Evolutionary conservation across 73 alveolate genomes (phyloP).

Genomic region (Paramecium bursaria): DNA sequence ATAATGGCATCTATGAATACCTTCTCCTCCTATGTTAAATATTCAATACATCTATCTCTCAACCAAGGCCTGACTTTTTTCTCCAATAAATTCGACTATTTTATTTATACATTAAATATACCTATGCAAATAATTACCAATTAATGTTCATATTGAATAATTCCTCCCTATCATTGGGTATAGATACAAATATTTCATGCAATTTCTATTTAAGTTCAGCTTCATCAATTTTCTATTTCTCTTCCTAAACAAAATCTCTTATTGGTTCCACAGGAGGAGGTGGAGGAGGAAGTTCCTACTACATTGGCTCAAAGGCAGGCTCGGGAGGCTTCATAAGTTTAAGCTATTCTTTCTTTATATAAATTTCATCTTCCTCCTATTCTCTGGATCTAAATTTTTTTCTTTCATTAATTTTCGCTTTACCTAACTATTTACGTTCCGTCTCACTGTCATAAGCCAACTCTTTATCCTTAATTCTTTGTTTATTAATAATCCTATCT

Average conservation of each 20-base stretch:
- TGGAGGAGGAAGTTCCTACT: not conserved
- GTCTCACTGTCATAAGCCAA: constrained; percentile 53
- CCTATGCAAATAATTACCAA: constrained; percentile 57
- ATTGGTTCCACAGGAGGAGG: constrained; percentile 33
- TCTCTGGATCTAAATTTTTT: constrained; percentile 57
- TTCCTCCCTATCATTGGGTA: constrained; percentile 45
- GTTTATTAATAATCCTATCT: constrained; percentile 35
- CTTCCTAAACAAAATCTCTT: not conserved
- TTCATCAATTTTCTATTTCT: constrained; percentile 27
- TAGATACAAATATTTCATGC: constrained; percentile 19
- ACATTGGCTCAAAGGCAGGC: constrained; percentile 50
- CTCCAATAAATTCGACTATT: constrained; percentile 50
- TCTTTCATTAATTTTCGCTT: constrained; percentile 53
- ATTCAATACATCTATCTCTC: constrained; percentile 52
- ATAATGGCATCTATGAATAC: constrained; percentile 65
- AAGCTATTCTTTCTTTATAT: constrained; percentile 48
- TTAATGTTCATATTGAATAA: constrained; percentile 33
- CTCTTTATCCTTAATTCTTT: constrained; percentile 35
- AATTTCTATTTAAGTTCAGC: constrained; percentile 1
- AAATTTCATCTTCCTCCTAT: constrained; percentile 59
- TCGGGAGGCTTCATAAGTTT: constrained; percentile 52
- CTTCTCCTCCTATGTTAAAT: constrained; percentile 54
- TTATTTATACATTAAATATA: not conserved
- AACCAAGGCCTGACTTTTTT: constrained; percentile 50
- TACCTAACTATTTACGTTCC: constrained; percentile 60